phyloP scores from a whole-genome alignment of 306 rosid species.

The Alnus rubra region DNA sequence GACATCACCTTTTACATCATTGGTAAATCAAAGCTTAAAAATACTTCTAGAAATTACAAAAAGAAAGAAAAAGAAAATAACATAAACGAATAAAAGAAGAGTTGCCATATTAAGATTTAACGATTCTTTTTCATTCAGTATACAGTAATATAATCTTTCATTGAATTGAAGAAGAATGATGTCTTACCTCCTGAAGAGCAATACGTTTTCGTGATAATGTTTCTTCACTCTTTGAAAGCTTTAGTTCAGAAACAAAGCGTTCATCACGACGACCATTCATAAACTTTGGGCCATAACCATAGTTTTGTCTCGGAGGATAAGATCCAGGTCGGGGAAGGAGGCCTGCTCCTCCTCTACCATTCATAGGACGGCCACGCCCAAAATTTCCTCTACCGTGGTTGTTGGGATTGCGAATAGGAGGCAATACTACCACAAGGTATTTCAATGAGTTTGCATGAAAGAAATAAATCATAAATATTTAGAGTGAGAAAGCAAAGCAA shows the following conservation, averaged over 20 bases:
- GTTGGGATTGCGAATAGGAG: constrained; percentile 37
- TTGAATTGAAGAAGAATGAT: neutral
- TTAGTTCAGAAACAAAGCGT: constrained; percentile 79
- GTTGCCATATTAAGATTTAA: no score
- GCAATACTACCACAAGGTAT: constrained; percentile 40
- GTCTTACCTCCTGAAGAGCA: constrained; percentile 59
- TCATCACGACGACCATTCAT: constrained; percentile 72
- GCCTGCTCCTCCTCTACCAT: constrained; percentile 89
- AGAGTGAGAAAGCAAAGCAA: neutral
- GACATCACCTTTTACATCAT: neutral
- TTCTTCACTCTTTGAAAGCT: constrained; percentile 83
- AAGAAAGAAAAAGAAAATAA: constrained; percentile 17
- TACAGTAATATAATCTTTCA: no score
- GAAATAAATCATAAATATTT: neutral
- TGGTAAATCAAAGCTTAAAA: constrained; percentile 23
- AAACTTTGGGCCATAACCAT: constrained; percentile 68
- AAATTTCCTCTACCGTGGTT: constrained; percentile 44
- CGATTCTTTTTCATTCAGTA: no score
- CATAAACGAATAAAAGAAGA: neutral
- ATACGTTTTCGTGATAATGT: constrained; percentile 52
- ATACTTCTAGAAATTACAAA: neutral
- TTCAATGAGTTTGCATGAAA: neutral
- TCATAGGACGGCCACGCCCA: constrained; percentile 60
- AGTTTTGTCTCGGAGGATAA: constrained; percentile 76
- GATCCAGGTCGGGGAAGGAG: constrained; percentile 94